Evolutionary conservation across 805 yeast genomes (phyloP).

Genomic region (Priceomyces melissophilus): DNA sequence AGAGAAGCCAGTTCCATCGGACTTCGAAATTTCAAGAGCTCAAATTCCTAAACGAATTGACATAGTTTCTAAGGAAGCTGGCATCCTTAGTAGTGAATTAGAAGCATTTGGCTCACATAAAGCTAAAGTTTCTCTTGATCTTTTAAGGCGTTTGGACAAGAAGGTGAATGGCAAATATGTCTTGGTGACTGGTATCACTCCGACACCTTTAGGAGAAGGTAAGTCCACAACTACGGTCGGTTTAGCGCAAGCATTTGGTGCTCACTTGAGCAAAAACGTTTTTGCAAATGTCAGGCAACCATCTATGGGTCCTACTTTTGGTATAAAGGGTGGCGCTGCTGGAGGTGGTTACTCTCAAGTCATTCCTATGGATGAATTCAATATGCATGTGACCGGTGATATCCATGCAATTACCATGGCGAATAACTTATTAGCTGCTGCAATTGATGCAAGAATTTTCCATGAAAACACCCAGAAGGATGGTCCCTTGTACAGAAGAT

Average conservation of each 20-base stretch:
- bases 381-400: conserved; percentile 83
- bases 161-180: conserved; percentile 67
- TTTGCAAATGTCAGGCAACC: conserved; percentile 86
- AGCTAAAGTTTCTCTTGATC: conserved; percentile 68
- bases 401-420: conserved; percentile 84
- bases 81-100: conserved; percentile 61
- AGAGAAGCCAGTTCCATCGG: conserved; percentile 73
- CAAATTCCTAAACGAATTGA: conserved; percentile 70
- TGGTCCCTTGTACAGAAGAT: conserved; percentile 67
- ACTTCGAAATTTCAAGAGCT: conserved; percentile 71
- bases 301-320: conserved; percentile 86
- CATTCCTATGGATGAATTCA: conserved; percentile 85
- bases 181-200: conserved; percentile 79
- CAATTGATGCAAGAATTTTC: conserved; percentile 82
- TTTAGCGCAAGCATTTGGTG: conserved; percentile 75
- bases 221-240: conserved; percentile 84
- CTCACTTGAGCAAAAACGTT: conserved; percentile 64
- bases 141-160: conserved; percentile 59
- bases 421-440: conserved; percentile 77
- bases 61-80: conserved; percentile 67
- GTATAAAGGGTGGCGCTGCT: conserved; percentile 88
- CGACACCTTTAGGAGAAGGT: conserved; percentile 85
- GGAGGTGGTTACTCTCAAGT: conserved; percentile 89
- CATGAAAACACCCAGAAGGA: conserved; percentile 76
- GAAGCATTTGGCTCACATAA: conserved; percentile 75